Base-by-base conservation (phyloP, 306 rosid species). In the Cicer yamashitae region DNA sequence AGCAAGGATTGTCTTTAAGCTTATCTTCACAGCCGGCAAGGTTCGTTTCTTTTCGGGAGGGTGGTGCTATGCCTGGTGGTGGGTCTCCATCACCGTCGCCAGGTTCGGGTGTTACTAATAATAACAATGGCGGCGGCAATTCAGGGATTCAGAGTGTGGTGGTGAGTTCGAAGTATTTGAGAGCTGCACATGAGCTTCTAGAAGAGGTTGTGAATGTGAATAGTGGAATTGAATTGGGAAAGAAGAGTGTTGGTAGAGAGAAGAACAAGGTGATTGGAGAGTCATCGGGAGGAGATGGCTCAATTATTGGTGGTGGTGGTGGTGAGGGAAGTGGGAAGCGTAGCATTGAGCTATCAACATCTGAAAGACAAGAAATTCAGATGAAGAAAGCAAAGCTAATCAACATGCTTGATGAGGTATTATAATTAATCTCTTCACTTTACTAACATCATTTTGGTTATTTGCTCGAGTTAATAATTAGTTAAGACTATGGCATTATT, bases 371-470 rank as follows among this genome's bases (percentile, higher is more conserved):
- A 83, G 99, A 96, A 76, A 81, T 92, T 72, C 97, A 92, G 87
- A 92, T 96, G 99, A 96, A 90, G 91, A 96, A 92, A 72, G 99
- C 92, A 5, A 96, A 96, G 87, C 87, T 96, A 13, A 88, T 96
- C 45, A 81, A 18, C 88, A 96, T 96, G 99, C 97, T 90, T 61
- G 98, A 96, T 45, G 99, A 96, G 98, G 99, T 96, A 83, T 47
- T 30, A 30, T 30, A 30, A 30, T 17, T 67, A 12, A 47, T 11
- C 57, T 18, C 1, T 15, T 74, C 37, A 74, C 30, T 58, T 50
- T 11, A 69, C 7, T 25, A 39, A 10, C 2, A 15, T 20, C 3
- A 34, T 61, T 56, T 18, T 56, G 7, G 61, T 6, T 18, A 8
- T 57, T 70, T 51, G 34, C 46, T 34, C 6, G 48, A 20, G 7